Base-by-base conservation (phyloP, 371 early-diverging fungal genomes). In the Mortierella sp. region DNA sequence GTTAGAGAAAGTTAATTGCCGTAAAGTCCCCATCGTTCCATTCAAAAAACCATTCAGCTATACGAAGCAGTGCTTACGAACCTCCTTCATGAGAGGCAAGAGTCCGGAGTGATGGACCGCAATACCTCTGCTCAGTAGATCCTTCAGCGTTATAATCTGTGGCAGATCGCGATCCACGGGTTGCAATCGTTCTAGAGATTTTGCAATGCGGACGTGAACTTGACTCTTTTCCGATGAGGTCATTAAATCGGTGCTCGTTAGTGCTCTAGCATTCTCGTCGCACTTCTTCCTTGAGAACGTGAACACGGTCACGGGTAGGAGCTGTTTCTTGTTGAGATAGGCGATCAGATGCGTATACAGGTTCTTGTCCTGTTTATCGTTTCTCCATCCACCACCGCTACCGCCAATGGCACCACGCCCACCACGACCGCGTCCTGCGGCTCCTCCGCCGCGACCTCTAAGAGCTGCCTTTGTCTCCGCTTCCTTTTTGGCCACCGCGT, bases 61-160 rank as follows among this genome's bases (percentile, higher is more conserved):
- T n/a, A 19, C 13, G 48, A 5, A 26, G 23, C 23, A 3, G 27
- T 27, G 12, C 54, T 16, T 18, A 52, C 55, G 43, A 41, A 89
- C 89, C 82, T 99, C 99, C 80, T 99, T 99, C 54, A 99, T 87
- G 71, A 99, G 96, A 2, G 99, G 99, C 60, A 99, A 88, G 39
- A 99, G 86, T 42, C 98, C 98, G 60, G 96, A 90, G 80, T 99
- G 99, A 83, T 99, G 99, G 13, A 98, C 96, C 7, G 96, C 99
- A 61, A 99, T 95, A 46, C 99, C 99, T 58, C 95, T 92, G 49
- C 85, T 81, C 52, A 99, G 82, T 54, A 95, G 80, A 24, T 95
- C 94, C 16, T 90, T 83, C 86, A 97, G 93, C 28, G 90, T 87
- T 38, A 88, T 56, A 31, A 99, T 89, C 84, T 99, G 99, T 2